Evolutionary conservation across 2,329 filamentous ascomycete genomes (phyloP), one percentile per base, ranked within the genome.

Genomic region (Parascedosporium putredinis): DNA sequence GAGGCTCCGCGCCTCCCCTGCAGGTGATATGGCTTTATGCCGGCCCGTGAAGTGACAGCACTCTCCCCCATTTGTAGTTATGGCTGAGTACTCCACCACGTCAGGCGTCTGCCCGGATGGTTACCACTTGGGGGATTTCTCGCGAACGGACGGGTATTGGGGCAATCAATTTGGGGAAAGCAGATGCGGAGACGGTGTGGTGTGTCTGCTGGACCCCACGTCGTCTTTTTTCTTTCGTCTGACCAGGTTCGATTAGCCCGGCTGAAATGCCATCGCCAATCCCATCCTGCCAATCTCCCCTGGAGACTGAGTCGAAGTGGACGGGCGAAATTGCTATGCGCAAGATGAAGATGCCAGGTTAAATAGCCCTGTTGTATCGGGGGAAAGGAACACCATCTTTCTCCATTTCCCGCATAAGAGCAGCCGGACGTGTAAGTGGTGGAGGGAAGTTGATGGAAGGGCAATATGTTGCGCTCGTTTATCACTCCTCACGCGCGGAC

Each of bases 301-400:
- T 20, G 38, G 38, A 22, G 38, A 42, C 16, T 42, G 20, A 42
- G 20, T 16, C 23, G 20, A 20, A 42, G 12, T 16, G 16, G 38
- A 42, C 7, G n/a, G 14, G 16, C 38, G 38, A 42, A 20, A 42
- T 42, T 42, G 38, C 3, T 42, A 22, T 42, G 18, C 23, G 18
- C 38, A 42, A 42, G 38, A 20, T 20, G 16, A 42, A 42, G 38
- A 10, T 20, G 12, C 33, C 33, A 6, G 46, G 46, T 22, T 48
- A 48, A 48, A 48, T 48, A 23, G 27, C 20, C 31, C 12, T 3
- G 33, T 42, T 8, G 46, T 33, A 40, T 27, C 46, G 46, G 46
- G 20, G 20, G 33, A 48, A 48, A 24, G 46, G 46, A 45, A 29
- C 12, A 25, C 4, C 12, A 12, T n/a, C 14, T 27, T 12, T 14